Conservation (phyloP, 768 basidiomycete genomes). For the Leccinum subgranulosum region DNA sequence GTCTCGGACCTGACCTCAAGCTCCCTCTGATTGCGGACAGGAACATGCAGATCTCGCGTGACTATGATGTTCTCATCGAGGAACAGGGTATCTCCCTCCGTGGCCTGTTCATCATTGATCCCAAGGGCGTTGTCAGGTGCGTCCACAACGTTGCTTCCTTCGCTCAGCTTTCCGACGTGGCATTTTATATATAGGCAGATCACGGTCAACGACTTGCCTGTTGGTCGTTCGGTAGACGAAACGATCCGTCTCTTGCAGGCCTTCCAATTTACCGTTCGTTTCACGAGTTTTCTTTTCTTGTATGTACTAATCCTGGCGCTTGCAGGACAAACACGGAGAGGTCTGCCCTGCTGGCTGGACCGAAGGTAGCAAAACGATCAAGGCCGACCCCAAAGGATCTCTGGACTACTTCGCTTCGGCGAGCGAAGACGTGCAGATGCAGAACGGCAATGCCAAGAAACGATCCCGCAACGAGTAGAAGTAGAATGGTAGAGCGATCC, state of each 20-base stretch:
- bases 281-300: not conserved
- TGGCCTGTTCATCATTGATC: slow-evolving; percentile 84
- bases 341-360: slow-evolving; percentile 93
- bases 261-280: slow-evolving; percentile 81
- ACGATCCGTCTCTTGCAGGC: slow-evolving; percentile 88
- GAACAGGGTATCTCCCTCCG: slow-evolving; percentile 87
- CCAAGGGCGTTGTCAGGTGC: slow-evolving; percentile 72
- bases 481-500: not conserved
- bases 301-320: not conserved
- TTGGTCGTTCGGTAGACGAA: slow-evolving; percentile 95
- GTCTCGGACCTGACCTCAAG: slow-evolving; percentile 84
- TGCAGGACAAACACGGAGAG: slow-evolving; percentile 79
- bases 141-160: not conserved
- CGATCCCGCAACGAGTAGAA: slow-evolving; percentile 51
- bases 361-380: slow-evolving; percentile 79
- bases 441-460: slow-evolving; percentile 50
- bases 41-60: slow-evolving; percentile 74
- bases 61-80: slow-evolving; percentile 87
- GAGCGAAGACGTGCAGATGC: slow-evolving; percentile 26
- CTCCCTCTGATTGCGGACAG: slow-evolving; percentile 82
- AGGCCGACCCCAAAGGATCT: slow-evolving; percentile 68
- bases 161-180: not conserved
- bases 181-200: slow-evolving; percentile 56
- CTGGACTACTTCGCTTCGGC: slow-evolving; percentile 65
- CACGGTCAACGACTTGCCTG: slow-evolving; percentile 89